phyloP scores from a whole-genome alignment of 2,329 filamentous ascomycete species.

The Fusarium praegraminearum region DNA sequence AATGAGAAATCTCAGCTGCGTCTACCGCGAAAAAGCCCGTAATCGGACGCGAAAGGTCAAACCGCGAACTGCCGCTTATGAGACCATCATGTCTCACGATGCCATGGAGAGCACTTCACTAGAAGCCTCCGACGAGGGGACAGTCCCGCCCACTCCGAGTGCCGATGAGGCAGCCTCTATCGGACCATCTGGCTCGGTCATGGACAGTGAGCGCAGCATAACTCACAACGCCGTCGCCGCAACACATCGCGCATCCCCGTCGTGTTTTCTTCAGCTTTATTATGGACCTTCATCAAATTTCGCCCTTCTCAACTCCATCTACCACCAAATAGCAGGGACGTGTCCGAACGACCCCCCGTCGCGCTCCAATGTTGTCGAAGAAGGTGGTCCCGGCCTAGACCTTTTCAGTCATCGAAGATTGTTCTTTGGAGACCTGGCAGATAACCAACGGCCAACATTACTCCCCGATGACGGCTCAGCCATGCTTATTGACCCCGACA shows the following conservation, averaged over 20 bases:
- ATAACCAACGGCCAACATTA: slow-evolving; percentile 48
- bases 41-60: slow-evolving; percentile 47
- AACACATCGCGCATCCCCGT: slow-evolving; percentile 59
- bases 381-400: slow-evolving; percentile 50
- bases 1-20: slow-evolving; percentile 45
- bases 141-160: slow-evolving; percentile 35
- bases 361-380: slow-evolving; percentile 47
- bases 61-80: slow-evolving; percentile 41
- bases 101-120: slow-evolving; percentile 28
- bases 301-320: slow-evolving; percentile 53
- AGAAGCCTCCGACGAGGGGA: slow-evolving; percentile 42
- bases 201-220: slow-evolving; percentile 45
- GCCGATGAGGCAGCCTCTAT: slow-evolving; percentile 20
- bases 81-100: slow-evolving; percentile 41
- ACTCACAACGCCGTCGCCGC: slow-evolving; percentile 59
- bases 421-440: slow-evolving; percentile 54
- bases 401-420: slow-evolving; percentile 48
- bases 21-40: slow-evolving; percentile 51
- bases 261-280: slow-evolving; percentile 59
- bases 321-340: slow-evolving; percentile 51
- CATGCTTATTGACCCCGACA: slow-evolving; percentile 55
- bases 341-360: slow-evolving; percentile 37
- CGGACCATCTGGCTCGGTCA: slow-evolving; percentile 21
- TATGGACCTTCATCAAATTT: slow-evolving; percentile 62
- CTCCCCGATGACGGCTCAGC: slow-evolving; percentile 43